phyloP scores from a whole-genome alignment of 1,139 yeast species.

The Pichia sp. region DNA sequence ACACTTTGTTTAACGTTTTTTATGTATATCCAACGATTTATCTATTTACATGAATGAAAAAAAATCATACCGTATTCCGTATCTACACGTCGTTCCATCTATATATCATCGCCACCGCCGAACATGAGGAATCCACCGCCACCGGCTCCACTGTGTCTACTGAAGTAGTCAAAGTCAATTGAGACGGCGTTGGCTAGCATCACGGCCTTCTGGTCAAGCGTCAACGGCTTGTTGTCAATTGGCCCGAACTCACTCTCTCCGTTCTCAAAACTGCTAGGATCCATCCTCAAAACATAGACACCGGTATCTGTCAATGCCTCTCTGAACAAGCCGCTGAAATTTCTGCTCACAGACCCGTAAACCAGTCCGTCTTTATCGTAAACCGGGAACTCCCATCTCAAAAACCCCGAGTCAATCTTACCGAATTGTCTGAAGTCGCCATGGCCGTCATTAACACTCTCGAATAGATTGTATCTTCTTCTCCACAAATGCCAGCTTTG shows the following conservation, averaged over 20 bases:
- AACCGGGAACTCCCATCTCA: slow-evolving; percentile 85
- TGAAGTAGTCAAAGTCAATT: slow-evolving; percentile 93
- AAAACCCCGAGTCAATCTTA: slow-evolving; percentile 78
- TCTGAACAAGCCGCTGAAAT: slow-evolving; percentile 93
- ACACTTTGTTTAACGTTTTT: too few relatives aligned
- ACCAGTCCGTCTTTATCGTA: slow-evolving; percentile 54
- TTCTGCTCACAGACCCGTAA: slow-evolving; percentile 79
- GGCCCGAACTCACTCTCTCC: slow-evolving; percentile 41
- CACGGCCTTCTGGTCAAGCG: slow-evolving; percentile 82
- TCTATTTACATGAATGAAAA: slow-evolving; percentile 26
- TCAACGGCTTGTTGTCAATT: slow-evolving; percentile 37
- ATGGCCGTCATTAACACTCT: slow-evolving; percentile 30
- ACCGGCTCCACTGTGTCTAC: slow-evolving; percentile 67
- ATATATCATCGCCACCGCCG: slow-evolving; percentile 18
- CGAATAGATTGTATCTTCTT: slow-evolving; percentile 77
- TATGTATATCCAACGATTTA: slow-evolving; percentile 31
- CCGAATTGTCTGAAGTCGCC: slow-evolving; percentile 73
- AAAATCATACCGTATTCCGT: not conserved
- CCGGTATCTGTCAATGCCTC: slow-evolving; percentile 96
- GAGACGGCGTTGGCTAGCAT: slow-evolving; percentile 85
- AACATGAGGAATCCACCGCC: slow-evolving; percentile 44
- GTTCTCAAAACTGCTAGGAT: slow-evolving; percentile 60
- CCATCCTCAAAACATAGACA: slow-evolving; percentile 83
- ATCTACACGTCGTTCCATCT: not conserved
- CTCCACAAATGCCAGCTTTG: slow-evolving; percentile 98